Evolutionary conservation across 2,329 filamentous ascomycete species (phyloP), one percentile per base, ranked within the genome.

Genomic region (Ramularia collo-cygni): DNA sequence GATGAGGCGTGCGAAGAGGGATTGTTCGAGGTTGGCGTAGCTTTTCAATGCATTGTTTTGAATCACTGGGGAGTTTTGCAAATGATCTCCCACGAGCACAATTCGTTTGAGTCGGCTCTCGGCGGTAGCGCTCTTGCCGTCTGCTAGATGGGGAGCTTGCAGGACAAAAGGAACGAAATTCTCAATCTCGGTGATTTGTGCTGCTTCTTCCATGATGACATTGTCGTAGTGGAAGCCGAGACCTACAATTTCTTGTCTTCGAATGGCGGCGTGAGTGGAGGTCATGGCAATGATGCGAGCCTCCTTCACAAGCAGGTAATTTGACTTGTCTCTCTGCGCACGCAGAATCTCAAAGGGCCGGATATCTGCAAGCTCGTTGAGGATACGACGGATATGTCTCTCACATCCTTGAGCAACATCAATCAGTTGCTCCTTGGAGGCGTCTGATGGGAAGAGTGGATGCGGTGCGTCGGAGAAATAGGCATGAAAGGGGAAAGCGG

Each of bases 281-380:
- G 92, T 98, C 93, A 98, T 98, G 42, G 92, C 93, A 50, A 98
- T 83, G 47, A 98, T 92, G 26, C 92, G 82, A n/a, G 93, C 93
- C 64, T 96, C 90, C 56, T 88, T 95, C 4, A 88, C 83, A 24
- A 98, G 76, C 4, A 98, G 77, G 58, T 98, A 98, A 62, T 96
- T 96, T 37, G 89, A 84, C 67, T 93, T 95, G 61, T 98, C 92
- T 26, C 85, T 81, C 48, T 89, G 85, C 40, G 83, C 82, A 37
- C 88, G 80, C 40, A 98, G 68, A 36, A 98, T 89, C 66, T 98
- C 92, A 57, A 98, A 98, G 0, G 92, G 93, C 52, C 89, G 76
- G 32, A 94, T 90, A 58, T 96, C 89, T 50, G 89, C 87, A 34
- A 98, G 72, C 61, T 96, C 88, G 0, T 83, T 79, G 59, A 98